Conservation (phyloP, 1,284 basidiomycete species). For the Volvariella volvacea region DNA sequence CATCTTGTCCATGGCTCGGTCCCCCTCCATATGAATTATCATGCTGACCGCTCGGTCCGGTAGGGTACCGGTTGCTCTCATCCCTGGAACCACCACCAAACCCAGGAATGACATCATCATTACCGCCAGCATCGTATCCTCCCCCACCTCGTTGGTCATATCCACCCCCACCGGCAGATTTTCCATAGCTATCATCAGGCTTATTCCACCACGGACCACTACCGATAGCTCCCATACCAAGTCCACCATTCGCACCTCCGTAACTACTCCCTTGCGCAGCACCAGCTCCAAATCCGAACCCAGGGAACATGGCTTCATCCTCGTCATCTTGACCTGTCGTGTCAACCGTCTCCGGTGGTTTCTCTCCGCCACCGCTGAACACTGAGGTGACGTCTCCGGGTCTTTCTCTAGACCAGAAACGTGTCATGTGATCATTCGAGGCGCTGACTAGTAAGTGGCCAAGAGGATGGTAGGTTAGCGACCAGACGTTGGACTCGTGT, state of each 20-base stretch:
- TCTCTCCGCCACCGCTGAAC: conserved; percentile 71
- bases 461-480: conserved; percentile 90
- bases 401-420: conserved; percentile 92
- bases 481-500: conserved; percentile 97
- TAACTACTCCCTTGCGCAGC: conserved; percentile 16
- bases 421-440: conserved; percentile 94
- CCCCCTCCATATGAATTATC: conserved; percentile 28
- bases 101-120: conserved; percentile 51
- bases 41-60: conserved; percentile 23
- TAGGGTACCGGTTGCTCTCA: conserved; percentile 9
- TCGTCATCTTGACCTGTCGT: conserved; percentile 65
- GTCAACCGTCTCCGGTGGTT: conserved; percentile 59
- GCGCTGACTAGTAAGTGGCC: conserved; percentile 92
- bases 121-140: conserved; percentile 14
- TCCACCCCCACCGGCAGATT: conserved; percentile 10
- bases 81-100: conserved; percentile 23
- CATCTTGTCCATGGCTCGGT: conserved; percentile 19
- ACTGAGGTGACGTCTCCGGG: conserved; percentile 69
- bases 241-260: conserved; percentile 11
- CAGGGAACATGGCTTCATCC: conserved; percentile 67
- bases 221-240: conserved; percentile 11
- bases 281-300: conserved; percentile 36
- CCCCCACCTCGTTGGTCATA: conserved; percentile 12
- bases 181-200: conserved; percentile 25
- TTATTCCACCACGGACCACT: conserved; percentile 29